Percentiles rank a stretch among this genome's conserved stretches.
phyloP scores from a whole-genome alignment of 169 alveolate species.

The Cyclospora cayetanensis region DNA sequence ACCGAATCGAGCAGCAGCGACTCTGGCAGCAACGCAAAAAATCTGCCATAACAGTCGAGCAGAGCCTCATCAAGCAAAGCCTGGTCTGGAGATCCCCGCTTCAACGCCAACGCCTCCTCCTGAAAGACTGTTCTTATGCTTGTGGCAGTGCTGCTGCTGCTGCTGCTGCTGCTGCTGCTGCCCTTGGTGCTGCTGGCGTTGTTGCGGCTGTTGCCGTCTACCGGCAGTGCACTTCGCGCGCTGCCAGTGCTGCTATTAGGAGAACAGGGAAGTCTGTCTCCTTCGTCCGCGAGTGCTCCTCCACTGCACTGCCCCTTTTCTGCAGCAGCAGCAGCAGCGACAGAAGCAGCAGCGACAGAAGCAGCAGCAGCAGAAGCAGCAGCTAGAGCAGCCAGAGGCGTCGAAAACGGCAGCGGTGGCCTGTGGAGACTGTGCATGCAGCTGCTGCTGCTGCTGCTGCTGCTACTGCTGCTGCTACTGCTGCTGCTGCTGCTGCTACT shows the following conservation, averaged over 20 bases:
- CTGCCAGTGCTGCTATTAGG: neutral
- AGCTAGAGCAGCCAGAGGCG: neutral
- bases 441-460: slow-evolving; percentile 35
- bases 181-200: neutral
- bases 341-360: too few species aligned
- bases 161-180: neutral
- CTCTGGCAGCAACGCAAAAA: slow-evolving; percentile 90
- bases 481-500: slow-evolving; percentile 39
- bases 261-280: neutral
- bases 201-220: neutral
- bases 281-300: neutral
- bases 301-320: neutral
- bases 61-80: slow-evolving; percentile 83
- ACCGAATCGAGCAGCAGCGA: slow-evolving; percentile 86
- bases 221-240: neutral
- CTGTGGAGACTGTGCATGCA: too few species aligned
- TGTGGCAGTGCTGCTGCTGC: neutral
- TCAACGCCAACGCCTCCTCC: slow-evolving; percentile 19
- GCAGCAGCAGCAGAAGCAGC: neutral
- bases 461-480: neutral
- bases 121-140: neutral
- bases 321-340: slow-evolving; percentile 17
- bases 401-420: neutral
- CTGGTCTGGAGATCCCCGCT: slow-evolving; percentile 73
- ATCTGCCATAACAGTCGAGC: slow-evolving; percentile 91